A percentile compares a stretch with the other conserved stretches of the same genome.
Conservation (phyloP, 768 basidiomycete species). For the Auriscalpium vulgare region DNA sequence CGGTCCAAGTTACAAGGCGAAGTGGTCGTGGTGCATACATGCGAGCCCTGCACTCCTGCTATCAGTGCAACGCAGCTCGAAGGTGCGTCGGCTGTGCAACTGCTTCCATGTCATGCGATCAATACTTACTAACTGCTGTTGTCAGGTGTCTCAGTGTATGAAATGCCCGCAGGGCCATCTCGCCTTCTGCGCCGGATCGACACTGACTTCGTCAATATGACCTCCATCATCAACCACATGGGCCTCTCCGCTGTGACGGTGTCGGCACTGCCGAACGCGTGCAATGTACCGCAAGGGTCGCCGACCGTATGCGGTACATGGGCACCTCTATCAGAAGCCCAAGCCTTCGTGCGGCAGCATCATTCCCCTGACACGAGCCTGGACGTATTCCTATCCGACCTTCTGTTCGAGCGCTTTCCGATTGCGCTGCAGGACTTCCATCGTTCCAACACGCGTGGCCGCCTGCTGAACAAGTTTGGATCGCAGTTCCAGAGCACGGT, state of each 20-base stretch:
- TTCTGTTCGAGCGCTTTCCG: slow-evolving; percentile 57
- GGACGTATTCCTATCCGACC: slow-evolving; percentile 53
- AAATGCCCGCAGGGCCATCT: slow-evolving; percentile 49
- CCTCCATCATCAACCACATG: slow-evolving; percentile 43
- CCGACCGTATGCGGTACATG: slow-evolving; percentile 53
- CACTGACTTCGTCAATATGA: slow-evolving; percentile 71
- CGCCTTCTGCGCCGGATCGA: slow-evolving; percentile 65
- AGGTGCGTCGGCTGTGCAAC: slow-evolving; percentile 34
- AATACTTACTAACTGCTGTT: not conserved
- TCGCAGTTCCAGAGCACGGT: slow-evolving; percentile 50
- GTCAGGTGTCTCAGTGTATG: slow-evolving; percentile 68
- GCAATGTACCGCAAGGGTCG: slow-evolving; percentile 44
- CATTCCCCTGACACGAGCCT: slow-evolving; percentile 30
- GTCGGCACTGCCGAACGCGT: slow-evolving; percentile 37
- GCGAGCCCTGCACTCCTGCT: slow-evolving; percentile 51
- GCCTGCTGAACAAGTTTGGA: slow-evolving; percentile 53
- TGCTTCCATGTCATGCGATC: slow-evolving; percentile 13
- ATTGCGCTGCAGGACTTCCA: slow-evolving; percentile 52
- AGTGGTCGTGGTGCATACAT: slow-evolving; percentile 53
- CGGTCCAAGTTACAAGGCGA: slow-evolving; percentile 13
- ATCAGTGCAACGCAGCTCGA: slow-evolving; percentile 64
- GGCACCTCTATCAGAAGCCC: slow-evolving; percentile 57
- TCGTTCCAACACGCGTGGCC: slow-evolving; percentile 36
- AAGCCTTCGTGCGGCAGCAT: slow-evolving; percentile 43
- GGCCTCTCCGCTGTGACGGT: slow-evolving; percentile 30